Percentiles rank a stretch among this genome's conserved stretches.
Evolutionary conservation across 768 basidiomycete species (phyloP).

Genomic region (Kondoa subrosea): DNA sequence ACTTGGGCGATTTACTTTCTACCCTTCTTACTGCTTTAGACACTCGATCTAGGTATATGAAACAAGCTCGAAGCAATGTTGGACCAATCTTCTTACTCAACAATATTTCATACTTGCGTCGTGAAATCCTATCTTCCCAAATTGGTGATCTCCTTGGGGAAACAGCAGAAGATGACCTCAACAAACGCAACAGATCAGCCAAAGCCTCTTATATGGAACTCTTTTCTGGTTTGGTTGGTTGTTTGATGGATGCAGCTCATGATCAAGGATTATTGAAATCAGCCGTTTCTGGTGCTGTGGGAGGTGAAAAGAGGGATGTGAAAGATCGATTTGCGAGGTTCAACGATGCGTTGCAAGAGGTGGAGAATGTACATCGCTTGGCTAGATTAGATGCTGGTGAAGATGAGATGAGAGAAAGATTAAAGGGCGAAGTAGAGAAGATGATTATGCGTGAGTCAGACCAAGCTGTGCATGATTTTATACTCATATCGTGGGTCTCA

Average conservation of each 20-base stretch:
- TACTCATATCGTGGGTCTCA: too few relatives aligned
- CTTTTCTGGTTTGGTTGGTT: constrained; percentile 25
- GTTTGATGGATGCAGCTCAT: constrained; percentile 25
- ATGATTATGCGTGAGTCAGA: constrained; percentile 27
- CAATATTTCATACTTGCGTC: constrained; percentile 26
- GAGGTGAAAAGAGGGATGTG: constrained; percentile 22
- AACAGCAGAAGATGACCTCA: constrained; percentile 23
- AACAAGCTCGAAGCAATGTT: constrained; percentile 1
- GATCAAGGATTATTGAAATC: constrained; percentile 24
- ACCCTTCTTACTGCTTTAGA: not conserved
- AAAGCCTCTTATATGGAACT: constrained; percentile 26
- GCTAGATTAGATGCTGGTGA: constrained; percentile 22
- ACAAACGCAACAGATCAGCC: constrained; percentile 24
- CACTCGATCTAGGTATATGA: not conserved
- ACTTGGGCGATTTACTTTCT: constrained; percentile 21
- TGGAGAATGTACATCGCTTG: constrained; percentile 22
- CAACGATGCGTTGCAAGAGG: constrained; percentile 27
- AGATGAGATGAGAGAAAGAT: constrained; percentile 19
- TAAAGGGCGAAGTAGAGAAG: constrained; percentile 26
- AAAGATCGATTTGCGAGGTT: constrained; percentile 28
- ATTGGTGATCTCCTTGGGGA: constrained; percentile 25
- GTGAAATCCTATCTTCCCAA: constrained; percentile 21
- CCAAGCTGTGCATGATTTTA: too few relatives aligned
- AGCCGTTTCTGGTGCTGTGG: constrained; percentile 20
- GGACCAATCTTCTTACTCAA: constrained; percentile 27